Evolutionary conservation across 257 asterid species (phyloP).

Genomic region (Capsicum chinense): DNA sequence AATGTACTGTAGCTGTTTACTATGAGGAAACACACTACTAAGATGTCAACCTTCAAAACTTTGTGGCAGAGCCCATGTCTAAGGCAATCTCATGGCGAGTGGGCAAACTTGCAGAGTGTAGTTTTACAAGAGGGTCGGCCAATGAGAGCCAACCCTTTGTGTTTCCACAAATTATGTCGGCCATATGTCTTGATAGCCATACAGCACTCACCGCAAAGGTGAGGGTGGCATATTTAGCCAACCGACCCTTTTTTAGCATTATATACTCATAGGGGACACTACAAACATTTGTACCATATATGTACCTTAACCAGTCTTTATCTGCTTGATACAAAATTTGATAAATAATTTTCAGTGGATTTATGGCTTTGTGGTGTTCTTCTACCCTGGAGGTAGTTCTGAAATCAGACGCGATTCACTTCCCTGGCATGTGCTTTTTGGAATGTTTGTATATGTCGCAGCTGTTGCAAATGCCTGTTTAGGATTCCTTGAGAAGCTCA

Average conservation of each 20-base stretch:
- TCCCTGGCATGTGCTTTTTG: slow-evolving; percentile 92
- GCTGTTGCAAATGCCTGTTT: slow-evolving; percentile 71
- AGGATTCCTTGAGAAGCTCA: slow-evolving; percentile 92
- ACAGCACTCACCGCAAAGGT: no score
- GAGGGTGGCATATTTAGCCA: no score
- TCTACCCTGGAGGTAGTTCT: slow-evolving; percentile 88
- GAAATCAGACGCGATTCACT: slow-evolving; percentile 67
- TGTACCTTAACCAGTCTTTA: background rate
- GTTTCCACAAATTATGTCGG: no score
- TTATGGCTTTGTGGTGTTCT: slow-evolving; percentile 80
- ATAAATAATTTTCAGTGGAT: slow-evolving; percentile 70
- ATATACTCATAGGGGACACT: background rate
- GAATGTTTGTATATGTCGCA: slow-evolving; percentile 60
- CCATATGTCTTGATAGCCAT: no score
- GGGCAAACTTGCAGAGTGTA: background rate
- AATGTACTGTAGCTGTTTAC: background rate
- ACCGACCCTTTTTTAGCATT: no score
- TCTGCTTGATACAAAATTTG: background rate
- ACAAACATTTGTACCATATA: no score
- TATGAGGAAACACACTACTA: background rate
- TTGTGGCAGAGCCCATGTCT: background rate
- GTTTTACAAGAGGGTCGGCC: no score
- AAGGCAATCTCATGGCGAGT: background rate
- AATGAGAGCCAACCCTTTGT: no score
- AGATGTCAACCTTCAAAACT: slow-evolving; percentile 9